Evolutionary conservation across 2,329 filamentous ascomycete genomes (phyloP).

Genomic region (Akanthomyces lecanii): DNA sequence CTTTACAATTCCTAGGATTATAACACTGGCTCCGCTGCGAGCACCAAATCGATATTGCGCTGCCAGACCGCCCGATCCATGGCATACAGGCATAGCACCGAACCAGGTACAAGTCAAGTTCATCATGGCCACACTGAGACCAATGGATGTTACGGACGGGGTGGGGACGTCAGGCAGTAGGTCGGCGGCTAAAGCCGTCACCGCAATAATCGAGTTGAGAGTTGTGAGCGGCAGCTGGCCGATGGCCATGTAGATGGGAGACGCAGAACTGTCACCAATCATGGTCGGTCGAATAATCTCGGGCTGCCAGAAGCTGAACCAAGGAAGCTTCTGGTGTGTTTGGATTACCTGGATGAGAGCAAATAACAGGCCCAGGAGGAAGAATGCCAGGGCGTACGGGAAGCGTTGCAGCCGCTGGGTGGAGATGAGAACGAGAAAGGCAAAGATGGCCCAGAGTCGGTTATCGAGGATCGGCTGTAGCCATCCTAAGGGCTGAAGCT

Average conservation of each 20-base stretch:
- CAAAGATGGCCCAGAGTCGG: conserved; percentile 68
- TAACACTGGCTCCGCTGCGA: conserved; percentile 76
- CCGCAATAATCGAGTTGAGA: conserved; percentile 88
- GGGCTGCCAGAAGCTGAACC: conserved; percentile 59
- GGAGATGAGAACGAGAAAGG: conserved; percentile 66
- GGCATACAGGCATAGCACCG: conserved; percentile 91
- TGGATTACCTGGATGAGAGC: conserved; percentile 43
- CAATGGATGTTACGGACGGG: conserved; percentile 71
- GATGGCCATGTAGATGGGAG: conserved; percentile 58
- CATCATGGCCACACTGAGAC: conserved; percentile 76
- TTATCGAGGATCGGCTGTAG: conserved; percentile 68
- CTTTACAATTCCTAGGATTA: conserved; percentile 74
- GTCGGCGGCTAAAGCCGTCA: conserved; percentile 72
- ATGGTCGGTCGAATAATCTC: conserved; percentile 35
- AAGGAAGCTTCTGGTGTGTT: conserved; percentile 39
- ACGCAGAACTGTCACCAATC: conserved; percentile 27
- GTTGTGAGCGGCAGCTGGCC: conserved; percentile 88
- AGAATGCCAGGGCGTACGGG: conserved; percentile 74
- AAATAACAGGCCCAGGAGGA: conserved; percentile 63
- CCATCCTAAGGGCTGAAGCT: conserved; percentile 69
- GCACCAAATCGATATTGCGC: conserved; percentile 91
- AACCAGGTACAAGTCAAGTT: conserved; percentile 88
- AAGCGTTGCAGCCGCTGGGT: conserved; percentile 63
- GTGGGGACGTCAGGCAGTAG: conserved; percentile 65
- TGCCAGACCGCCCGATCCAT: conserved; percentile 85